Evolutionary conservation across 257 asterid genomes (phyloP).

Genomic region (Cordia subcordata): DNA sequence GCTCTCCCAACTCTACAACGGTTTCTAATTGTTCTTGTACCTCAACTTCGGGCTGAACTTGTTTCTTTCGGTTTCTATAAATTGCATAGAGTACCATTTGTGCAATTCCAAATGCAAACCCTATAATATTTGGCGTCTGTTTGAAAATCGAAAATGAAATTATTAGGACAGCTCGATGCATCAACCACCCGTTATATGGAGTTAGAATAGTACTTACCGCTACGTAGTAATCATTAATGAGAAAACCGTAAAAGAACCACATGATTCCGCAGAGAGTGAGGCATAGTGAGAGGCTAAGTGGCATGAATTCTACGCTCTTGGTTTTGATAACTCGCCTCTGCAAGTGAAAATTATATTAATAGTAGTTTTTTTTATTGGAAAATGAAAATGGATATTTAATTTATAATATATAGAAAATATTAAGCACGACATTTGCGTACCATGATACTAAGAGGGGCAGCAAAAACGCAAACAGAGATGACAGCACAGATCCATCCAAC

Average conservation of each 20-base stretch:
- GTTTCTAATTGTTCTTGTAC: too few relatives aligned
- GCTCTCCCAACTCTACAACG: too few relatives aligned
- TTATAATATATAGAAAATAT: too few relatives aligned
- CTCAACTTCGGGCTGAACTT: too few relatives aligned
- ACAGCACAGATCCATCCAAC: conserved; percentile 87
- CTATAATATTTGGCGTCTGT: conserved; percentile 33
- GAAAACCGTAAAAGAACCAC: conserved; percentile 75
- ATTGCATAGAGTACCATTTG: conserved; percentile 31
- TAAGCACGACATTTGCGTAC: too few relatives aligned
- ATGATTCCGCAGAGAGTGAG: conserved; percentile 66
- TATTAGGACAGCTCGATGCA: too few relatives aligned
- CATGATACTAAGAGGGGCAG: conserved; percentile 81
- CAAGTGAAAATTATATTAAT: not conserved
- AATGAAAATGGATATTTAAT: too few relatives aligned
- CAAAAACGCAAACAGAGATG: conserved; percentile 67
- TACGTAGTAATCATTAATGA: conserved; percentile 55
- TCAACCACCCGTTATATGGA: too few relatives aligned
- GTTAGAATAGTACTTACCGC: conserved; percentile 88
- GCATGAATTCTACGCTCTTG: conserved; percentile 84
- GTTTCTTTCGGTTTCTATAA: conserved; percentile 12
- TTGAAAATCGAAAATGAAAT: not conserved
- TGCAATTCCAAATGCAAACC: conserved; percentile 25
- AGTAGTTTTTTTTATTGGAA: too few relatives aligned
- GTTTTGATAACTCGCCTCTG: conserved; percentile 57
- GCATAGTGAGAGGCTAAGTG: conserved; percentile 57